These are phyloP conservation scores for Aspergillus sp. DNA, from an alignment of 2,329 filamentous ascomycete genomes.

Conservation along the genomic window DNA sequence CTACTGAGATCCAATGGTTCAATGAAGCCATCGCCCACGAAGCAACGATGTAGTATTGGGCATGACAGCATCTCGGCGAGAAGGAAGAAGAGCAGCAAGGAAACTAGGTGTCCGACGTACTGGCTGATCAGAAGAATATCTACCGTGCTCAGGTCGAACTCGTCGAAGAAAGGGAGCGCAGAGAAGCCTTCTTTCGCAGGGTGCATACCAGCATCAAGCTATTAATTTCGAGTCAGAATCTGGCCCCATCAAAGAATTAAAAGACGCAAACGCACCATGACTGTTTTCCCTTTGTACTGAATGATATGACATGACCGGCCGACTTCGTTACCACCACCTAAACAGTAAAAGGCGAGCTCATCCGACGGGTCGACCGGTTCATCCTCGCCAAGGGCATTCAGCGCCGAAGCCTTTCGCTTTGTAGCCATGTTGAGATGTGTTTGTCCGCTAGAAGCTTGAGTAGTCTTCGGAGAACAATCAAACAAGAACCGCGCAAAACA, in stretches of 20 bases:
- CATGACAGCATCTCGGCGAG: slow-evolving; percentile 7
- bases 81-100: slow-evolving; percentile 20
- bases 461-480: not conserved
- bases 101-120: slow-evolving; percentile 66
- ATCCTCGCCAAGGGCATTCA: slow-evolving; percentile 69
- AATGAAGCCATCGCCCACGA: slow-evolving; percentile 8
- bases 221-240: slow-evolving; percentile 24
- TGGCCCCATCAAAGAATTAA: not conserved
- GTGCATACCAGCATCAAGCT: slow-evolving; percentile 97
- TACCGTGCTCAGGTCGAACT: slow-evolving; percentile 96
- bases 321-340: slow-evolving; percentile 96
- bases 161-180: slow-evolving; percentile 94
- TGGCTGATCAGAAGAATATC: slow-evolving; percentile 98
- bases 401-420: slow-evolving; percentile 83
- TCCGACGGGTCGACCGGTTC: slow-evolving; percentile 92
- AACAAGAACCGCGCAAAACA: not conserved
- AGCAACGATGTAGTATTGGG: slow-evolving; percentile 8
- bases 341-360: slow-evolving; percentile 89
- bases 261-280: slow-evolving; percentile 72
- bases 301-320: slow-evolving; percentile 97
- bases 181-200: slow-evolving; percentile 94
- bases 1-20: slow-evolving; percentile 8
- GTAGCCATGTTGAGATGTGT: slow-evolving; percentile 70
- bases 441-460: not conserved
- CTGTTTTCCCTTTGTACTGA: slow-evolving; percentile 98